Evolutionary conservation across 2,329 filamentous ascomycete species (phyloP).

Genomic region (Fonsecaea erecta): DNA sequence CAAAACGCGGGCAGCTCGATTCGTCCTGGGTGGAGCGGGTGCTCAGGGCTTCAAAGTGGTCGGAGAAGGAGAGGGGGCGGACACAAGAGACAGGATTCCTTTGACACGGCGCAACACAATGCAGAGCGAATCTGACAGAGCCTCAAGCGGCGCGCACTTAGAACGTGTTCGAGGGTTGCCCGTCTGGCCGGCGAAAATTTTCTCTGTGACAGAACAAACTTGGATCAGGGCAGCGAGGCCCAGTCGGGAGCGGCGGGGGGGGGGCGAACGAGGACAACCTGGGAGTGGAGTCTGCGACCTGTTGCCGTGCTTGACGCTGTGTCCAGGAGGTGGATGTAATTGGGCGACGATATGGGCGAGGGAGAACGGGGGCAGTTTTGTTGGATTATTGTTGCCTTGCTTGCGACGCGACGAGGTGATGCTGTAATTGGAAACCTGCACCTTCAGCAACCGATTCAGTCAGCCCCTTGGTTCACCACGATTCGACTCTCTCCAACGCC

Average conservation of each 20-base stretch:
- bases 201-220: slow-evolving; percentile 20
- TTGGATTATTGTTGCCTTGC: slow-evolving; percentile 2
- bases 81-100: slow-evolving; percentile 18
- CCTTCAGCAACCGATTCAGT: slow-evolving; percentile 22
- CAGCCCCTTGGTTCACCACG: slow-evolving; percentile 17
- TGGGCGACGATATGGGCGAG: slow-evolving; percentile 14
- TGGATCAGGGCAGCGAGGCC: slow-evolving; percentile 20
- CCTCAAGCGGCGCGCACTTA: slow-evolving; percentile 27
- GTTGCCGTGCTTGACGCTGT: slow-evolving; percentile 20
- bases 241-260: slow-evolving; percentile 16
- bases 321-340: slow-evolving; percentile 16
- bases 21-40: slow-evolving; percentile 32
- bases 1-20: slow-evolving; percentile 31
- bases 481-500: slow-evolving; percentile 6
- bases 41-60: slow-evolving; percentile 21
- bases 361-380: slow-evolving; percentile 18
- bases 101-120: slow-evolving; percentile 12
- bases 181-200: slow-evolving; percentile 27
- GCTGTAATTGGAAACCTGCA: slow-evolving; percentile 24
- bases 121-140: slow-evolving; percentile 29
- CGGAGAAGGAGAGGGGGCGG: slow-evolving; percentile 10
- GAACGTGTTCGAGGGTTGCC: slow-evolving; percentile 19
- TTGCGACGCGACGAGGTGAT: slow-evolving; percentile 8
- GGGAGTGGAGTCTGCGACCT: slow-evolving; percentile 24
- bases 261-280: slow-evolving; percentile 8